A percentile compares a stretch with the other conserved stretches of the same genome.
Conservation (phyloP, 345 rosid genomes). For the Melaleuca alternifolia region DNA sequence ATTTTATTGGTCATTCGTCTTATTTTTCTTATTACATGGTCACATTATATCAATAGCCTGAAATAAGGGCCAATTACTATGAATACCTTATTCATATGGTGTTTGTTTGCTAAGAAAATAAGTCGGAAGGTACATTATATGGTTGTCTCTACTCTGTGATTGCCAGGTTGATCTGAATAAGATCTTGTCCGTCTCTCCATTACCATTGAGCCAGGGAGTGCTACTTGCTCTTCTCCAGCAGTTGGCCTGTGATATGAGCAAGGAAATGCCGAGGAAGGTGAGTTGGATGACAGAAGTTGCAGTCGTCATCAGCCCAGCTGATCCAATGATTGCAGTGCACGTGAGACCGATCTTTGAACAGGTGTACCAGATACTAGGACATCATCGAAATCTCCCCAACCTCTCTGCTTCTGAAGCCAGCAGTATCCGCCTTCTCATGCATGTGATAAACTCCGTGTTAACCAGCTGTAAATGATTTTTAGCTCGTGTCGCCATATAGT, state of each 20-base stretch:
- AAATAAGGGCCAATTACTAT: neutral
- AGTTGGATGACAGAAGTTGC: conserved; percentile 69
- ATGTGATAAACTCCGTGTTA: conserved; percentile 42
- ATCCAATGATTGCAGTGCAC: conserved; percentile 46
- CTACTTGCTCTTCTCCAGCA: conserved; percentile 75
- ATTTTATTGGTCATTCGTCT: neutral
- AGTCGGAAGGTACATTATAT: neutral
- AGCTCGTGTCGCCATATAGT: neutral
- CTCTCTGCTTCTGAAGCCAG: conserved; percentile 26
- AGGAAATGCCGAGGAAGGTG: conserved; percentile 39
- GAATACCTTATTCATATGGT: neutral
- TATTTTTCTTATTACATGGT: neutral
- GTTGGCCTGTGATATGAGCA: conserved; percentile 49
- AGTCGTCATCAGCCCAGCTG: conserved; percentile 42
- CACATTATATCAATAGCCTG: neutral
- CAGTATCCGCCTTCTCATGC: conserved; percentile 47
- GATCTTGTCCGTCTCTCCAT: conserved; percentile 29
- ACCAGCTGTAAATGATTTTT: conserved; percentile 37
- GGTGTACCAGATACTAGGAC: conserved; percentile 53
- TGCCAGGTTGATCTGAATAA: conserved; percentile 48
- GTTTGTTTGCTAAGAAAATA: neutral
- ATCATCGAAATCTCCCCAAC: conserved; percentile 29
- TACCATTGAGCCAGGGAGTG: conserved; percentile 64
- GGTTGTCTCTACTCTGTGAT: neutral
- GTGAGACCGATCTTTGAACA: conserved; percentile 52